Evolutionary conservation across 2,329 filamentous ascomycete genomes (phyloP), one percentile per base, ranked within the genome.

Genomic region (Epichloe aotearoae): DNA sequence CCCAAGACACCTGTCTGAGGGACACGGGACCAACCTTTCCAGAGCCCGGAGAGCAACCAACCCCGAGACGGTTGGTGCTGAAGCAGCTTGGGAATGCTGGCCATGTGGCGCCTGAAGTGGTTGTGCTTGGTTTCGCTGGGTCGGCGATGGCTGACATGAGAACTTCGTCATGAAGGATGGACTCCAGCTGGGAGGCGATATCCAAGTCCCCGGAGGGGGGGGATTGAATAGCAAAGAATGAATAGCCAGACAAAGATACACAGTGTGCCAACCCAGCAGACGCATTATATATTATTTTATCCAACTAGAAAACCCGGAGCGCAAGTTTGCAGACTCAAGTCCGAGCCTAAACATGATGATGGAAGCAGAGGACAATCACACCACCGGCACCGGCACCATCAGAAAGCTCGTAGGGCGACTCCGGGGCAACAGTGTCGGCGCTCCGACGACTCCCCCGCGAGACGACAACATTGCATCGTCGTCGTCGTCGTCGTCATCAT

Each of bases 381-480:
- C 40, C 15, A 26, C 19, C 17, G 40, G 26, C 46, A 52, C 46
- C 11, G 37, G 40, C 36, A 46, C 49, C 14, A 42, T 51, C 33
- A 41, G 44, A 20, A 54, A 51, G 38, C 47, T 57, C 33, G 54
- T 56, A 39, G 52, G 51, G 30, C 55, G 55, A 8, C 47, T 56
- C 17, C 54, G 54, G 26, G 50, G 47, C 44, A 47, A 30, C 33
- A 52, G 54, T 41, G 41, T 44, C 34, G 50, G 42, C n/a, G 10
- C 15, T 20, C 7, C 33, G 15, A 38, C 30, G 17, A 41, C 52
- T 2, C 45, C 30, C 42, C 42, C n/a, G 11, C 50, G 26, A 40
- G 33, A 49, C 26, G 40, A 33, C 11, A 34, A 19, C 41, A 36
- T 46, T 3, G 34, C 36, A 34, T 38, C 30, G 36, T 38, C 45